Percentiles rank a stretch among this genome's conserved stretches.
These are phyloP conservation scores for Mycena amicta DNA, from an alignment of 768 basidiomycete genomes.

Conservation along the genomic window DNA sequence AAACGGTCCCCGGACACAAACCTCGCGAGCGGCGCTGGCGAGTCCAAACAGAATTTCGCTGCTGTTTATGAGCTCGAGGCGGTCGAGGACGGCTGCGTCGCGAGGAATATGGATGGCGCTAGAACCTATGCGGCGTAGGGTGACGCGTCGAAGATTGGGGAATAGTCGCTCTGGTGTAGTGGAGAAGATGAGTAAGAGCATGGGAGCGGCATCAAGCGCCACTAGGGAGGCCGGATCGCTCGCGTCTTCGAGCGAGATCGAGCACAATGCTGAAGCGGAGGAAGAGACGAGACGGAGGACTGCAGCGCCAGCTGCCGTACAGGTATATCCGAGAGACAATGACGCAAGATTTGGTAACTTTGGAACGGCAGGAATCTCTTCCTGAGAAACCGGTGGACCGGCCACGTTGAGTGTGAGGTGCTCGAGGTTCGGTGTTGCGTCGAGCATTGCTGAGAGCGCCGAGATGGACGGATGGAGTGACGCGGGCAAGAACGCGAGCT, in stretches of 20 bases:
- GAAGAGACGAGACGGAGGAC: conserved; percentile 39
- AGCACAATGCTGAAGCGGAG: conserved; percentile 39
- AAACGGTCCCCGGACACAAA: neutral
- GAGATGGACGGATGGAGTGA: conserved; percentile 54
- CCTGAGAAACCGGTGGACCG: conserved; percentile 36
- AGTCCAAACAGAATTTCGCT: neutral
- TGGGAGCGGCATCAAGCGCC: conserved; percentile 41
- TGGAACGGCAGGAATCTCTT: conserved; percentile 25
- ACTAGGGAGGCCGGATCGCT: conserved; percentile 43
- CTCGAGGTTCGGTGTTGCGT: conserved; percentile 41
- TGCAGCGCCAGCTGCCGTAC: conserved; percentile 37
- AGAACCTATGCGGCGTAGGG: conserved; percentile 3
- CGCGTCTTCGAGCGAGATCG: conserved; percentile 48
- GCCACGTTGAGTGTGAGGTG: conserved; percentile 52
- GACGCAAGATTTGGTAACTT: conserved; percentile 40
- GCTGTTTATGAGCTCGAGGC: conserved; percentile 12
- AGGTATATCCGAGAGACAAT: conserved; percentile 49
- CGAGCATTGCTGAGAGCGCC: conserved; percentile 48
- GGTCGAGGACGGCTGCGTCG: neutral
- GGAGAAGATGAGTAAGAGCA: conserved; percentile 32
- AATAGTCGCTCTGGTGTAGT: neutral
- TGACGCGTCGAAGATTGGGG: neutral
- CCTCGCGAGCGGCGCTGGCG: neutral
- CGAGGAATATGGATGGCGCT: neutral
- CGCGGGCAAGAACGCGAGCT: conserved; percentile 54